Base-by-base conservation (phyloP, 257 asterid species). In the Solanum gracilifrons region DNA sequence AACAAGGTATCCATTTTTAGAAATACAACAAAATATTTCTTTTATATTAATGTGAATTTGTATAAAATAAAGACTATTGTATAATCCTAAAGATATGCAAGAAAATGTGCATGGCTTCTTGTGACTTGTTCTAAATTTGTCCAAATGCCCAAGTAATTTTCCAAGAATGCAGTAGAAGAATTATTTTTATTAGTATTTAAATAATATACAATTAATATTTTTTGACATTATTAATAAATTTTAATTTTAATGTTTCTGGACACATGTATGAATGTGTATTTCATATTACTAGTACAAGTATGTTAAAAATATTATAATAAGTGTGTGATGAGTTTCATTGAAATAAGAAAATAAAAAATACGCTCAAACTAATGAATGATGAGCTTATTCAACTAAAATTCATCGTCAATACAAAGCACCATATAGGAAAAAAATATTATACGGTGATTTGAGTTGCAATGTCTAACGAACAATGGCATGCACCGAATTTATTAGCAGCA, bases 1-100 rank as follows among this genome's bases (percentile, higher is more conserved):
- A 96, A 88, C 76, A 91, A 25, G 86, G 92, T 93, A 82, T 95
- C 97, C 98, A 95, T 95, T 73, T 84, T 13, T 7, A 62, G 5
- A 73, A 79, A 76, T 39, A n/a, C 16, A 25, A 79, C 8, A 41
- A 58, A 41, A 74, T n/a, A n/a, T 25, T 76, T 76, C 13, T 77
- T 41, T 76, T 12, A 13, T 23, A 55, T 79, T 39, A 39, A 13
- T n/a, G 23, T 76, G 35, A 51, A 39, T 76, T 37, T 13, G 13
- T n/a, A 6, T 20, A 23, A 75, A 36, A 75, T 11, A 51, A 36
- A 23, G 6, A 5, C 55, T 37, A 36, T 37, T 60, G 13, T 68
- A 25, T 51, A 27, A 25, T 77, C 37, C 37, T 77, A 15, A 77
- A 7, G 37, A 77, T 46, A 69, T 88, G 86, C 88, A 74, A 73